phyloP scores from a whole-genome alignment of 2,329 filamentous ascomycete genomes.

The Chaetomium sp. region DNA sequence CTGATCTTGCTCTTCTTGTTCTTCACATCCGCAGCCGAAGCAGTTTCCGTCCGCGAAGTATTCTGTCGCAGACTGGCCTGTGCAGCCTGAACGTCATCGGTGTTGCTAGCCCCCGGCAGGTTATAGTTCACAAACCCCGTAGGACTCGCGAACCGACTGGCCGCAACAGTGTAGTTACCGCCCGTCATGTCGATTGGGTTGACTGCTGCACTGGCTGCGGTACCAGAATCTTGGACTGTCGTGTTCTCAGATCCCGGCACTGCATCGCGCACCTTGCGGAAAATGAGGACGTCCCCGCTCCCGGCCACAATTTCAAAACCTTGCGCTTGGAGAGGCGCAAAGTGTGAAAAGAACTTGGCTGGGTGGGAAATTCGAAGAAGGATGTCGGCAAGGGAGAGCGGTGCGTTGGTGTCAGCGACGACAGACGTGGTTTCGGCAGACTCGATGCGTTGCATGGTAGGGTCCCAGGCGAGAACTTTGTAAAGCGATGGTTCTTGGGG shows the following conservation, averaged over 20 bases:
- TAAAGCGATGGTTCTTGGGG: slow-evolving; percentile 36
- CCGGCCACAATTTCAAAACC: slow-evolving; percentile 64
- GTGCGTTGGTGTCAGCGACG: slow-evolving; percentile 40
- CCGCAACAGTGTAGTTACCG: slow-evolving; percentile 38
- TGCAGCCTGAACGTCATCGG: not conserved
- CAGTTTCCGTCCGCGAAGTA: not conserved
- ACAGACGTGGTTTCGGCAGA: slow-evolving; percentile 55
- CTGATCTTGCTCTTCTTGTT: slow-evolving; percentile 27
- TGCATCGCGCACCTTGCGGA: slow-evolving; percentile 50
- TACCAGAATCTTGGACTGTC: not conserved
- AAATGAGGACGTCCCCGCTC: slow-evolving; percentile 56
- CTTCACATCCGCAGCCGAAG: not conserved
- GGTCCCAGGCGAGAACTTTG: slow-evolving; percentile 62
- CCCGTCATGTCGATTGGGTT: slow-evolving; percentile 57
- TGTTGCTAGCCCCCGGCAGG: slow-evolving; percentile 26
- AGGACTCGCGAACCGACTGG: slow-evolving; percentile 53
- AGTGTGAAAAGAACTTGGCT: slow-evolving; percentile 58
- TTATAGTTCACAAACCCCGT: slow-evolving; percentile 62
- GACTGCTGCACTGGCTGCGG: slow-evolving; percentile 21
- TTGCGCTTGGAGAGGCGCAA: slow-evolving; percentile 49
- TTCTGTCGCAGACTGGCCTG: not conserved
- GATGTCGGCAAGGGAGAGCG: slow-evolving; percentile 53
- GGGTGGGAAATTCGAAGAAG: slow-evolving; percentile 56
- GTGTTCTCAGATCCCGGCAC: not conserved
- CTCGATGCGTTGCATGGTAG: slow-evolving; percentile 49